Evolutionary conservation across 2,329 filamentous ascomycete species (phyloP).

Genomic region (Aspergillus tanneri): DNA sequence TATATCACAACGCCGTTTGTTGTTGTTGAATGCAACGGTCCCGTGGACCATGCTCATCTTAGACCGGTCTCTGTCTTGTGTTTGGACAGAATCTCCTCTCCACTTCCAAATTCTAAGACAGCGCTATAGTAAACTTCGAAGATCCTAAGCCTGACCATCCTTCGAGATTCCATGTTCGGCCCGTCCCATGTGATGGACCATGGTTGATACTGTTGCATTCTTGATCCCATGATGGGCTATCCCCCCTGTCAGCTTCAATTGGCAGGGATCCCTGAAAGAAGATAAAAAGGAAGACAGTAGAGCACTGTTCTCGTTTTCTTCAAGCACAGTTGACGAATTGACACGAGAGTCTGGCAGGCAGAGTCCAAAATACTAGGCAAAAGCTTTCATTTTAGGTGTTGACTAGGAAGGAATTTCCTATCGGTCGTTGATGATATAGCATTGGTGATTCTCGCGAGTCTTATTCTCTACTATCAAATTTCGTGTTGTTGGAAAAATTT

Average conservation of each 20-base stretch:
- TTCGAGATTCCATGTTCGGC: background rate
- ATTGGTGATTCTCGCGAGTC: background rate
- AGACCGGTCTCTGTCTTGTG: background rate
- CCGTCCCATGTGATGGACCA: background rate
- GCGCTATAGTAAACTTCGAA: background rate
- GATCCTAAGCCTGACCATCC: background rate
- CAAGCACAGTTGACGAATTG: background rate
- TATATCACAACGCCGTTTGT: background rate
- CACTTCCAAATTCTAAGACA: background rate
- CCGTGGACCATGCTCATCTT: background rate
- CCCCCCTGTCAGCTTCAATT: background rate
- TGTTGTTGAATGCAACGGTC: background rate
- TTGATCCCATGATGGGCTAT: slow-evolving; percentile 1
- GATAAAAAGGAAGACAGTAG: slow-evolving; percentile 2
- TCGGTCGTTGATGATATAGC: background rate
- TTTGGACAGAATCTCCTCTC: background rate
- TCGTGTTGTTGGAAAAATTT: background rate
- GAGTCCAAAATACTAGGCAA: too few species aligned
- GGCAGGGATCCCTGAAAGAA: background rate
- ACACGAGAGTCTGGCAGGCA: background rate
- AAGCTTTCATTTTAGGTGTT: background rate
- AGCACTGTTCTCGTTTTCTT: background rate
- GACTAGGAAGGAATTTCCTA: background rate
- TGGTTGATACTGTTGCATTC: background rate
- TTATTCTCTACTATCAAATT: background rate